Evolutionary conservation across 148 eudicot genomes (phyloP).

Genomic region (Chenopodium quinoa): DNA sequence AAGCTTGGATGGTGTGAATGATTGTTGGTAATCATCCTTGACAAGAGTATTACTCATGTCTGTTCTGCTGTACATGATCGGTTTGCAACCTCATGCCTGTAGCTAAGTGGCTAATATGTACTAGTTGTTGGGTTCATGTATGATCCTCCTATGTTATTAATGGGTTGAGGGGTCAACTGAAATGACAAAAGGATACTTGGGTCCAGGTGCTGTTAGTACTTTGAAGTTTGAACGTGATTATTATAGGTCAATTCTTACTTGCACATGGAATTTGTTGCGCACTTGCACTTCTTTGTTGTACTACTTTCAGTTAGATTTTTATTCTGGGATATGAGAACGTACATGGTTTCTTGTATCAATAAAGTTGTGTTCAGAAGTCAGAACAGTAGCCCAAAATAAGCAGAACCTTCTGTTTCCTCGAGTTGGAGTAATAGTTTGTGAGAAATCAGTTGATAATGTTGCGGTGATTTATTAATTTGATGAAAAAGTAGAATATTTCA

Average conservation of each 20-base stretch:
- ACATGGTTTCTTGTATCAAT: neutral
- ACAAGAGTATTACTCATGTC: neutral
- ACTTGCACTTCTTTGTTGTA: slow-evolving; percentile 1
- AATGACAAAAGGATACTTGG: neutral
- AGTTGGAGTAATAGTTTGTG: neutral
- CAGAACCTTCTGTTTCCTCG: neutral
- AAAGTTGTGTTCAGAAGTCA: neutral
- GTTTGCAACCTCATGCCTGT: neutral
- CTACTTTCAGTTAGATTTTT: neutral
- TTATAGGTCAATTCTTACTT: too few relatives aligned
- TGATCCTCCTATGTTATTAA: neutral
- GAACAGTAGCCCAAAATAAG: neutral
- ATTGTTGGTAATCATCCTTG: neutral
- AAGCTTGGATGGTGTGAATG: neutral
- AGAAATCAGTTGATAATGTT: neutral
- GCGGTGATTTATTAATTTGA: neutral
- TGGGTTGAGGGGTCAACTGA: neutral
- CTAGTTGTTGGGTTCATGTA: neutral
- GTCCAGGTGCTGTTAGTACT: neutral
- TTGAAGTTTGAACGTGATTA: neutral
- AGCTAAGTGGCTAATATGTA: neutral
- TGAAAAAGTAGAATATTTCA: neutral
- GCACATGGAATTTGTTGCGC: neutral
- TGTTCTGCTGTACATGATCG: neutral
- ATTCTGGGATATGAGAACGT: neutral